A percentile compares a stretch with the other conserved stretches of the same genome.
Conservation (phyloP, 177 flowering plant species). For the Telopea speciosissima region DNA sequence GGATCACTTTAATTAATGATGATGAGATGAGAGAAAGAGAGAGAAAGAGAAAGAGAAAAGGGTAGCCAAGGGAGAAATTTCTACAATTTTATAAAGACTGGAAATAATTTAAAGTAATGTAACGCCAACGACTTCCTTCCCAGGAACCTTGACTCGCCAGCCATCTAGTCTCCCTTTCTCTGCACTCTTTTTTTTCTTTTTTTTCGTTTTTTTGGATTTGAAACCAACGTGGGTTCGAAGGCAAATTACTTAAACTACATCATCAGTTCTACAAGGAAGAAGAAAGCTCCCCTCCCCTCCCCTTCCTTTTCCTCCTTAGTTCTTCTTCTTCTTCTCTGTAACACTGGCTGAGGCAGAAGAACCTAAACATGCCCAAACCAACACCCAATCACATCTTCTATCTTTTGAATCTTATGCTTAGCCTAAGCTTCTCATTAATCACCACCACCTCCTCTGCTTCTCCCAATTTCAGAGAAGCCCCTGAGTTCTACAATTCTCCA, state of each 20-base stretch:
- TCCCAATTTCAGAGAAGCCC: constrained; percentile 63
- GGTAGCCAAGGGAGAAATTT: no score
- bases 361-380: constrained; percentile 7
- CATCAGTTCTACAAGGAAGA: no score
- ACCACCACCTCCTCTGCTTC: not conserved
- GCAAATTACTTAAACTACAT: not conserved
- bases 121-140: not conserved
- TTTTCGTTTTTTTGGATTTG: not conserved
- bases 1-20: no score
- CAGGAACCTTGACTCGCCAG: not conserved
- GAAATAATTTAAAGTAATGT: not conserved
- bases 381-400: not conserved
- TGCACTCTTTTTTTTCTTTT: not conserved
- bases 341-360: no score
- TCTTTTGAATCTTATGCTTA: constrained; percentile 4
- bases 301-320: not conserved
- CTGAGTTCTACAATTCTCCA: constrained; percentile 74
- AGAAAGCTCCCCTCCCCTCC: not conserved
- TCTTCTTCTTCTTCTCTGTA: not conserved
- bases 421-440: constrained; percentile 6
- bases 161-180: not conserved
- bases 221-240: not conserved
- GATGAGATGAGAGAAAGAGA: no score
- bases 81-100: no score
- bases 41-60: no score